Evolutionary conservation across 2,329 filamentous ascomycete genomes (phyloP).

Genomic region (Aphanocladium album): DNA sequence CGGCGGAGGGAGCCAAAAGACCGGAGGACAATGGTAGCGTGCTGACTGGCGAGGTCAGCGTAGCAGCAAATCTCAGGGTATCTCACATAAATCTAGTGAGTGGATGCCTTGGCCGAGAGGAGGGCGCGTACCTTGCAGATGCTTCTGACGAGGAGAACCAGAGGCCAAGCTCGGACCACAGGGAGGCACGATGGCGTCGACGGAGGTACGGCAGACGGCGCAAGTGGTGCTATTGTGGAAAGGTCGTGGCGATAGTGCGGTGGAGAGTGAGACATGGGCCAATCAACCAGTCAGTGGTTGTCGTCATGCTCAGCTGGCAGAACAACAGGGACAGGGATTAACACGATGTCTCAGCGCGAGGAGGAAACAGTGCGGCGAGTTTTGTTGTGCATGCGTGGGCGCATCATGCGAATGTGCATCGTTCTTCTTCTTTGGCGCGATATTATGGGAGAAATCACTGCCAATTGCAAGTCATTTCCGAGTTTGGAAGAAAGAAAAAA

Average conservation of each 20-base stretch:
- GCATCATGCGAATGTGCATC: background rate
- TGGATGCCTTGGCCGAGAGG: background rate
- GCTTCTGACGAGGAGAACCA: background rate
- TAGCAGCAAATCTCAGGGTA: background rate
- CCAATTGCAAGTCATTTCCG: background rate
- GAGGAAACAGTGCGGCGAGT: background rate
- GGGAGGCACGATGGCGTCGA: background rate
- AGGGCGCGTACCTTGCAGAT: background rate
- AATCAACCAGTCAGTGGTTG: background rate
- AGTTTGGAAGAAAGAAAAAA: background rate
- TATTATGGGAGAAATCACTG: background rate
- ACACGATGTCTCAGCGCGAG: background rate
- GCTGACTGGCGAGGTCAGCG: background rate
- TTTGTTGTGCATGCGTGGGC: background rate
- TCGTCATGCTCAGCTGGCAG: slow-evolving; percentile 7
- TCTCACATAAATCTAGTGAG: background rate
- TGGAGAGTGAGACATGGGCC: background rate
- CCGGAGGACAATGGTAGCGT: background rate
- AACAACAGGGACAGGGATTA: background rate
- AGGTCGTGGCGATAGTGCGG: background rate
- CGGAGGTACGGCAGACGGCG: background rate
- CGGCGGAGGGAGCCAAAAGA: background rate
- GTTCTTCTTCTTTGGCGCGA: background rate
- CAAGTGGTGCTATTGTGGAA: background rate
- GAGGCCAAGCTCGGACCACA: background rate